Conservation (phyloP, 331 rosid species). For the Pyracantha coccinea region DNA sequence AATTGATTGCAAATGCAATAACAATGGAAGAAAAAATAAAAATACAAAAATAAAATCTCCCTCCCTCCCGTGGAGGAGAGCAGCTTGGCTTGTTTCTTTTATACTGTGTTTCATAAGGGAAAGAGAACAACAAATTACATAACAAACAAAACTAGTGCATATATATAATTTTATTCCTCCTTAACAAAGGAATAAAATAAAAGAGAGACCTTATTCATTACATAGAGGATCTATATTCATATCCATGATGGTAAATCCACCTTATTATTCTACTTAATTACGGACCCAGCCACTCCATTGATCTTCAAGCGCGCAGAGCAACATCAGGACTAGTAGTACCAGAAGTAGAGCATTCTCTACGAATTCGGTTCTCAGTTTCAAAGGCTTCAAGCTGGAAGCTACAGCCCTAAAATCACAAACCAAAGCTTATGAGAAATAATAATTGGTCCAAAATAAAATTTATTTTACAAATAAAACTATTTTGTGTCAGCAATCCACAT, state of each 20-base stretch:
- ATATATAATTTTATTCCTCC: no score
- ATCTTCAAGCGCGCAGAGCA: neutral
- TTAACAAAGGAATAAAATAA: neutral
- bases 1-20: no score
- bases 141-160: no score
- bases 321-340: constrained; percentile 30
- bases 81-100: no score
- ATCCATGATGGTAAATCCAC: neutral
- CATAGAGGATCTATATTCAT: neutral
- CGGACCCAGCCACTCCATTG: no score
- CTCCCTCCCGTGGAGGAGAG: neutral
- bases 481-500: no score
- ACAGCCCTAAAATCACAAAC: constrained; percentile 33
- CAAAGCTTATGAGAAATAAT: constrained; percentile 13
- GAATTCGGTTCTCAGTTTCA: constrained; percentile 61
- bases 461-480: no score
- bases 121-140: no score
- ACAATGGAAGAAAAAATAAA: no score
- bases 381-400: constrained; percentile 57
- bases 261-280: neutral
- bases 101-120: no score
- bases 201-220: neutral
- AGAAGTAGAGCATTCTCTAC: constrained; percentile 37
- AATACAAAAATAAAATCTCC: no score
- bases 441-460: no score